Evolutionary conservation across 1,139 yeast genomes (phyloP).

Genomic region (Yamadazyma kanchanaburiensis): DNA sequence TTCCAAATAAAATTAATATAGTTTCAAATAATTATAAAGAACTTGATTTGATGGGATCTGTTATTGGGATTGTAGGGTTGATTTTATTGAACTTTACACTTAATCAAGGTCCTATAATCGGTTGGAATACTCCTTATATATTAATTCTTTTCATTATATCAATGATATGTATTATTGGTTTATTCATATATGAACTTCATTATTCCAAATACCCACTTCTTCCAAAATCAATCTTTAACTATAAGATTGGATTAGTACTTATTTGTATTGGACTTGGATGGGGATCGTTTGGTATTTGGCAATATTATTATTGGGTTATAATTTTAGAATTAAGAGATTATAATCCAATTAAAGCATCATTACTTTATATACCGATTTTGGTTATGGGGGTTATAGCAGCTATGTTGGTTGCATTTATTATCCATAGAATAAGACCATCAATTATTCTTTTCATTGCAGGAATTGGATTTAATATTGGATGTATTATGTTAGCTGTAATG

Average conservation of each 20-base stretch:
- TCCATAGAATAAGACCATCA: conserved; percentile 42
- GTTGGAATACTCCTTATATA: conserved; percentile 47
- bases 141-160: conserved; percentile 44
- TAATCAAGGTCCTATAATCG: conserved; percentile 54
- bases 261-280: conserved; percentile 45
- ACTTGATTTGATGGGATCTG: conserved; percentile 47
- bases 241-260: conserved; percentile 33
- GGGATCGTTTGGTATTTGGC: conserved; percentile 60
- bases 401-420: conserved; percentile 36
- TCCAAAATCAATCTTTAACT: conserved; percentile 40
- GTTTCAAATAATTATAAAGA: conserved; percentile 6
- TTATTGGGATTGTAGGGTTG: conserved; percentile 44
- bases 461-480: conserved; percentile 46
- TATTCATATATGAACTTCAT: conserved; percentile 28
- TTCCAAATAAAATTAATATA: conserved; percentile 26
- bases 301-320: conserved; percentile 39
- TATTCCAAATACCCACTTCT: conserved; percentile 38
- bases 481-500: conserved; percentile 42
- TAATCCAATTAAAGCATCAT: conserved; percentile 40
- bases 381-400: conserved; percentile 49
- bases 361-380: conserved; percentile 44
- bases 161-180: conserved; percentile 26
- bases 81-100: conserved; percentile 49
- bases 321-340: conserved; percentile 42
- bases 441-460: conserved; percentile 40